Evolutionary conservation across 1,284 basidiomycete genomes (phyloP).

Genomic region (Austroboletus niveus): DNA sequence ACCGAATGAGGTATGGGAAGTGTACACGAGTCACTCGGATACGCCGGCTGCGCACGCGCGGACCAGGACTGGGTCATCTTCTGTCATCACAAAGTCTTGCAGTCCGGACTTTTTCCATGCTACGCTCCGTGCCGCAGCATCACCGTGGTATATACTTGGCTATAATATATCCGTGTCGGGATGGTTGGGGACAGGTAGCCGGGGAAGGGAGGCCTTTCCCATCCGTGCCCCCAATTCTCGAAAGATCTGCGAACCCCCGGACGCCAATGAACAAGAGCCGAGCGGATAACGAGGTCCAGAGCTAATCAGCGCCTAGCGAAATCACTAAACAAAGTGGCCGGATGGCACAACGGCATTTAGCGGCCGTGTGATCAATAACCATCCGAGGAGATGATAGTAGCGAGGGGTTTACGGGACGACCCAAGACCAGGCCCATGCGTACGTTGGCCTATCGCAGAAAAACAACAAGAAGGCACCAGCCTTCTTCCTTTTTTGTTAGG

Average conservation of each 20-base stretch:
- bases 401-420: not conserved
- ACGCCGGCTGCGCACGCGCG: not conserved
- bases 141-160: slow-evolving; percentile 4
- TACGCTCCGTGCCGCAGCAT: not conserved
- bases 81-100: not conserved
- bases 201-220: not conserved
- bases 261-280: not conserved
- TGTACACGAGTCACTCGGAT: slow-evolving; percentile 8
- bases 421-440: not conserved
- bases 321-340: slow-evolving; percentile 22
- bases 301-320: not conserved
- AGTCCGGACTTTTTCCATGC: not conserved
- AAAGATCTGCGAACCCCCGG: not conserved
- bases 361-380: slow-evolving; percentile 6
- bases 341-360: slow-evolving; percentile 8
- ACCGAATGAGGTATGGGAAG: not conserved
- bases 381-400: not conserved
- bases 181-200: slow-evolving; percentile 5
- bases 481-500: too few relatives aligned
- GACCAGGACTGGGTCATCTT: too few relatives aligned
- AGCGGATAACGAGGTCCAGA: not conserved
- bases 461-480: not conserved
- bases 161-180: slow-evolving; percentile 8
- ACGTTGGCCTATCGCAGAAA: not conserved
- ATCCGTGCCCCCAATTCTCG: not conserved